These are phyloP conservation scores for Boletellus emodensis DNA, from an alignment of 768 basidiomycete species.

Conservation along the genomic window DNA sequence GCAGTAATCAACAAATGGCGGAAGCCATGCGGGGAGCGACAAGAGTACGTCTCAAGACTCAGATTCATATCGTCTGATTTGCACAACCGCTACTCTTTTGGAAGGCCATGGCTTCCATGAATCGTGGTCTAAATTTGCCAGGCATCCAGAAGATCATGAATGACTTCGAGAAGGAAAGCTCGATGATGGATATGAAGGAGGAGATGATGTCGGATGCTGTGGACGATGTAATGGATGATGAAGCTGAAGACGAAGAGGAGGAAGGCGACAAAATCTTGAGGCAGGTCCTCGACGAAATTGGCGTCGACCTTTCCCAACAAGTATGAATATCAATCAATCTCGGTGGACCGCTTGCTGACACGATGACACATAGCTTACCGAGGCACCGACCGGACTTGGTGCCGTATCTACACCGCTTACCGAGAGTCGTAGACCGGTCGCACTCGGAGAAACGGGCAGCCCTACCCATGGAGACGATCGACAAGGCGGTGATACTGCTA, in stretches of 20 bases:
- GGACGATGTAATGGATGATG: slow-evolving; percentile 95
- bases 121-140: slow-evolving; percentile 91
- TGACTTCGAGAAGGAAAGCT: slow-evolving; percentile 96
- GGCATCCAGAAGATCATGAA: slow-evolving; percentile 95
- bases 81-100: slow-evolving; percentile 1
- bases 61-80: not conserved
- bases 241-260: slow-evolving; percentile 89
- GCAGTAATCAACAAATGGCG: slow-evolving; percentile 99
- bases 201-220: slow-evolving; percentile 99
- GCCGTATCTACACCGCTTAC: slow-evolving; percentile 55
- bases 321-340: slow-evolving; percentile 33
- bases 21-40: slow-evolving; percentile 99
- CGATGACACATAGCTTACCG: slow-evolving; percentile 57
- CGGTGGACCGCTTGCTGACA: slow-evolving; percentile 5
- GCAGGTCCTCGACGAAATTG: slow-evolving; percentile 96
- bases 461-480: slow-evolving; percentile 36
- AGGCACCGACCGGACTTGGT: slow-evolving; percentile 74
- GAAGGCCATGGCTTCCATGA: slow-evolving; percentile 98
- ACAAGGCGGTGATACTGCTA: slow-evolving; percentile 36
- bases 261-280: slow-evolving; percentile 95
- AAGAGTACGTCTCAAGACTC: slow-evolving; percentile 54
- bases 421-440: slow-evolving; percentile 73
- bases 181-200: slow-evolving; percentile 99
- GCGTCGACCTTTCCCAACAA: slow-evolving; percentile 85
- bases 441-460: slow-evolving; percentile 62